These are phyloP conservation scores for Ajuga reptans DNA, from an alignment of 305 asterid genomes.

Conservation along the genomic window DNA sequence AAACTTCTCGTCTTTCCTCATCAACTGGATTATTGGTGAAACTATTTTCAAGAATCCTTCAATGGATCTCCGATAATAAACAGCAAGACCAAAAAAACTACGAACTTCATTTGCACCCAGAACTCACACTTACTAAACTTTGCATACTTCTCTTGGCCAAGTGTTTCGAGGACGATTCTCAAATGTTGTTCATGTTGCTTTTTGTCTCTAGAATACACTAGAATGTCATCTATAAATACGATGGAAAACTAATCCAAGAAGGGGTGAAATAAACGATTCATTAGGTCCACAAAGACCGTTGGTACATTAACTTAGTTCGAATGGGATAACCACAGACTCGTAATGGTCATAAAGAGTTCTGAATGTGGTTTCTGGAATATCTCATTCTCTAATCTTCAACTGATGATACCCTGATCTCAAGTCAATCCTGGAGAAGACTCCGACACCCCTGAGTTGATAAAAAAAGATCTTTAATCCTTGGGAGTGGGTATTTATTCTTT, in stretches of 20 bases:
- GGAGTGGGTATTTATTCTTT: too few species aligned
- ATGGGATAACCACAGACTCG: neutral
- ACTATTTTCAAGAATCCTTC: too few species aligned
- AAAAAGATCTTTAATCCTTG: neutral
- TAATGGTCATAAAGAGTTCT: neutral
- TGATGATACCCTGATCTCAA: neutral
- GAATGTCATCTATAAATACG: neutral
- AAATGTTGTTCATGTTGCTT: too few species aligned
- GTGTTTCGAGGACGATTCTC: too few species aligned
- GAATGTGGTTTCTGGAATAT: neutral
- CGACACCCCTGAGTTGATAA: neutral
- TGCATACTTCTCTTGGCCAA: neutral
- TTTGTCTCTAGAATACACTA: neutral
- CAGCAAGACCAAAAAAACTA: too few species aligned
- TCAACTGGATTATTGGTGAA: too few species aligned
- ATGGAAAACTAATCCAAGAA: neutral
- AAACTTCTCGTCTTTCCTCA: too few species aligned
- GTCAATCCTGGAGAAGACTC: neutral
- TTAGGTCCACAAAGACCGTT: neutral
- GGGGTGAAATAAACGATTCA: neutral
- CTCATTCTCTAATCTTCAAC: neutral
- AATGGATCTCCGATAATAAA: too few species aligned
- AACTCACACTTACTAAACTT: neutral
- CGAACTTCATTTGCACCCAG: neutral
- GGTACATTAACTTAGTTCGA: neutral